Evolutionary conservation across 1,284 basidiomycete genomes (phyloP), one percentile per base, ranked within the genome.

Genomic region (Moesziomyces globuligerus): DNA sequence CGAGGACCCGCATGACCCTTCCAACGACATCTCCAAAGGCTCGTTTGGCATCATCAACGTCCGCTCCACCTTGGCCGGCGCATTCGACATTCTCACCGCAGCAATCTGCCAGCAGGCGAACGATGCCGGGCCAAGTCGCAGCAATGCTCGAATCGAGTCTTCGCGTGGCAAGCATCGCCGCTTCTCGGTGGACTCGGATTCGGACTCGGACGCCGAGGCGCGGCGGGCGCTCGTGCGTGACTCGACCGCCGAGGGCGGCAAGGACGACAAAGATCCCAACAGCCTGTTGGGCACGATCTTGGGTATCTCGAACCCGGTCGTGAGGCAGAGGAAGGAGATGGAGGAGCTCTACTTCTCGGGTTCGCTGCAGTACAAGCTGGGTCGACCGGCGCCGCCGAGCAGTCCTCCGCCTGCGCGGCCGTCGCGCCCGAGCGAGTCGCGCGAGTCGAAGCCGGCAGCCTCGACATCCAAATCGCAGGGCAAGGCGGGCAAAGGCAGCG

Each of bases 1-100:
- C 39, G 94, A 98, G 83, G 95, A 98, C 83, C 95, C 95, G n/a
- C 90, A 90, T 25, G 93, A 98, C 83, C 84, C 87, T 17, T 86
- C 89, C 36, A 98, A 98, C 81, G 95, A 98, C 83, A 93, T 98
- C 37, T 93, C 93, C 0, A 88, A 87, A 46, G 92, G 92, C 3
- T 94, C 94, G 0, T 95, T 89, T 82, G 89, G 89, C 23, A 92
- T 98, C 65, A 85, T 87, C 29, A 89, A 89, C 75, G 93, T 98
- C 41, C 88, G 90, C 20, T 87, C 89, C 52, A 91, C 92, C 0
- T 86, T 98, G 53, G 89, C 90, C 0, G 94, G 94, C 4, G 95
- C 94, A 3, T 89, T 89, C 84, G 89, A 89, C 50, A 90, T 95
- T 32, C 87, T 98, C 78, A 89, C 89, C 13, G 85, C 66, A 84